Evolutionary conservation across 2,329 filamentous ascomycete species (phyloP).

Genomic region (Boeremia lycopersici): DNA sequence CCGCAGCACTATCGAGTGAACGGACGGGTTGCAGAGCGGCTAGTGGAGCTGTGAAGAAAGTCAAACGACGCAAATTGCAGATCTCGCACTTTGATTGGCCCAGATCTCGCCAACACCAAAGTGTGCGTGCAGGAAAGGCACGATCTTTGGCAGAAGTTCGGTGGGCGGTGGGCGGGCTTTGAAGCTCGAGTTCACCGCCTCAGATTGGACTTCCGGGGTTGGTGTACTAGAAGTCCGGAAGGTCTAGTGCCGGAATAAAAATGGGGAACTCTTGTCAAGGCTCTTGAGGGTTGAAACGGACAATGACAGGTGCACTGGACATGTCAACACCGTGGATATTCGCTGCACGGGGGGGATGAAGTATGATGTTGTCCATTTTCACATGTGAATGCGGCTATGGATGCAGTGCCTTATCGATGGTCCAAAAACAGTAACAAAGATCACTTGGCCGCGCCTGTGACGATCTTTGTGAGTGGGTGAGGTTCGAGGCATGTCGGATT

Average conservation of each 20-base stretch:
- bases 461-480: constrained; percentile 17
- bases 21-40: constrained; percentile 25
- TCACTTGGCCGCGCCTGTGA: constrained; percentile 36
- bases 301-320: constrained; percentile 30
- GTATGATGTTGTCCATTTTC: constrained; percentile 32
- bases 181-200: constrained; percentile 38
- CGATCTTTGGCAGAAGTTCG: constrained; percentile 23
- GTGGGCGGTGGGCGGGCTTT: constrained; percentile 29
- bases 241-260: constrained; percentile 33
- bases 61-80: constrained; percentile 25
- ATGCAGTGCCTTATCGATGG: constrained; percentile 8
- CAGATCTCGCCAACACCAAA: constrained; percentile 24
- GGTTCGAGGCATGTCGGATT: constrained; percentile 30
- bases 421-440: constrained; percentile 21
- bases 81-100: constrained; percentile 32
- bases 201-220: constrained; percentile 26
- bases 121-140: constrained; percentile 25
- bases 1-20: constrained; percentile 32
- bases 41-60: constrained; percentile 16
- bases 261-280: constrained; percentile 24
- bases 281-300: constrained; percentile 18
- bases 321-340: constrained; percentile 22
- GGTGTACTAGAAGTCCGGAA: constrained; percentile 20
- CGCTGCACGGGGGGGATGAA: constrained; percentile 20
- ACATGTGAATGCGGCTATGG: constrained; percentile 29